These are phyloP conservation scores for Cryptosporidium viatorum DNA, from an alignment of 169 alveolate genomes.

Conservation along the genomic window DNA sequence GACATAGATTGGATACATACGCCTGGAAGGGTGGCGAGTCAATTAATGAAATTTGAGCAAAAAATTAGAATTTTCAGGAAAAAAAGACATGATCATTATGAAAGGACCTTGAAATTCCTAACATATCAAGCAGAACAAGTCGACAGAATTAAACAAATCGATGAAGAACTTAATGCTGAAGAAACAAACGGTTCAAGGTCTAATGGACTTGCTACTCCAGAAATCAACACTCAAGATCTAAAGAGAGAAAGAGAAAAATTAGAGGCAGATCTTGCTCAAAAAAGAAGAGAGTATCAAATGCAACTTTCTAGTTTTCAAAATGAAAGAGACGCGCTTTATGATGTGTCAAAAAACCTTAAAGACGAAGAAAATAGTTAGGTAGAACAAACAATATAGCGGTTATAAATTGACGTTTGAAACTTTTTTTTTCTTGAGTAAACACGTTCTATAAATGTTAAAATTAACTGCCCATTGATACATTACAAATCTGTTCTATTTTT, in stretches of 20 bases:
- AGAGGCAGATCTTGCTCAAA: slow-evolving; percentile 44
- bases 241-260: slow-evolving; percentile 40
- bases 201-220: neutral
- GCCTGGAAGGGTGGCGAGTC: slow-evolving; percentile 65
- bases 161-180: slow-evolving; percentile 34
- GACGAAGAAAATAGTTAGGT: slow-evolving; percentile 62
- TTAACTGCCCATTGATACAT: slow-evolving; percentile 42
- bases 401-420: neutral
- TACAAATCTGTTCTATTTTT: slow-evolving; percentile 42
- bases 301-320: slow-evolving; percentile 40
- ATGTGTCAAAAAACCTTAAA: slow-evolving; percentile 23
- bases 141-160: slow-evolving; percentile 55
- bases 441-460: no score
- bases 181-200: slow-evolving; percentile 14
- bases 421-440: neutral
- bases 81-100: slow-evolving; percentile 67
- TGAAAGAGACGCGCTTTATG: slow-evolving; percentile 67
- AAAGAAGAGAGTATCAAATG: slow-evolving; percentile 45
- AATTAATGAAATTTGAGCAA: slow-evolving; percentile 61
- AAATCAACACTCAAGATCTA: neutral
- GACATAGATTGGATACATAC: slow-evolving; percentile 70
- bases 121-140: slow-evolving; percentile 67
- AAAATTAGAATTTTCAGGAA: slow-evolving; percentile 47
- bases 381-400: neutral
- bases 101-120: slow-evolving; percentile 28